A percentile compares a stretch with the other conserved stretches of the same genome.
Conservation (phyloP, 2,329 filamentous ascomycete species). For the Ophiocordyceps unilateralis region DNA sequence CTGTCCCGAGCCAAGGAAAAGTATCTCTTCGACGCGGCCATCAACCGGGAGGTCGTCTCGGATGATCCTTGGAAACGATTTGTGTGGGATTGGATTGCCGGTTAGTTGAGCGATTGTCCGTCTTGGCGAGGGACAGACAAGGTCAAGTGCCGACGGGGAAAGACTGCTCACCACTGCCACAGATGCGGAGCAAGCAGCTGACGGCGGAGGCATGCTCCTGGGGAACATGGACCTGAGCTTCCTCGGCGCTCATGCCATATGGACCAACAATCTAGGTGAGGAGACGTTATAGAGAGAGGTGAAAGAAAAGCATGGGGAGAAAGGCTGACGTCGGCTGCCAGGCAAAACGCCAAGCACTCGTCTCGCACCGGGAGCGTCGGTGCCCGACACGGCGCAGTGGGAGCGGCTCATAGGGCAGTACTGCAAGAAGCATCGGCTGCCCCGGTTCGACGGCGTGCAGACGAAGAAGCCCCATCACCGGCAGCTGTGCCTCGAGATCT, state of each 20-base stretch:
- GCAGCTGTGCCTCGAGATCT: slow-evolving; percentile 59
- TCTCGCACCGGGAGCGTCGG: slow-evolving; percentile 24
- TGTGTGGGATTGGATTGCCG: slow-evolving; percentile 60
- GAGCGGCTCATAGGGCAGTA: slow-evolving; percentile 45
- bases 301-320: neutral
- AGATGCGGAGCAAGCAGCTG: slow-evolving; percentile 47
- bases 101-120: too few relatives aligned
- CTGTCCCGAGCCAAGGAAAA: slow-evolving; percentile 41
- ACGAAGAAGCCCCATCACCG: slow-evolving; percentile 54
- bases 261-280: slow-evolving; percentile 50
- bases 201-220: slow-evolving; percentile 52
- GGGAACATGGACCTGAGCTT: slow-evolving; percentile 56
- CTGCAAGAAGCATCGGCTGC: slow-evolving; percentile 43
- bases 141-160: too few relatives aligned
- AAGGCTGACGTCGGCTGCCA: slow-evolving; percentile 8
- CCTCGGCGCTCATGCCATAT: slow-evolving; percentile 55
- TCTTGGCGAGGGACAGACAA: too few relatives aligned
- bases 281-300: neutral
- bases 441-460: slow-evolving; percentile 42
- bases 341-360: slow-evolving; percentile 30
- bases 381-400: slow-evolving; percentile 36
- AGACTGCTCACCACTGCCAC: neutral
- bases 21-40: slow-evolving; percentile 45
- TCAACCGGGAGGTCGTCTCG: slow-evolving; percentile 48
- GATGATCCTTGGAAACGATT: slow-evolving; percentile 63